Evolutionary conservation across 2,329 filamentous ascomycete species (phyloP).

Genomic region (Endocalyx cinctus): DNA sequence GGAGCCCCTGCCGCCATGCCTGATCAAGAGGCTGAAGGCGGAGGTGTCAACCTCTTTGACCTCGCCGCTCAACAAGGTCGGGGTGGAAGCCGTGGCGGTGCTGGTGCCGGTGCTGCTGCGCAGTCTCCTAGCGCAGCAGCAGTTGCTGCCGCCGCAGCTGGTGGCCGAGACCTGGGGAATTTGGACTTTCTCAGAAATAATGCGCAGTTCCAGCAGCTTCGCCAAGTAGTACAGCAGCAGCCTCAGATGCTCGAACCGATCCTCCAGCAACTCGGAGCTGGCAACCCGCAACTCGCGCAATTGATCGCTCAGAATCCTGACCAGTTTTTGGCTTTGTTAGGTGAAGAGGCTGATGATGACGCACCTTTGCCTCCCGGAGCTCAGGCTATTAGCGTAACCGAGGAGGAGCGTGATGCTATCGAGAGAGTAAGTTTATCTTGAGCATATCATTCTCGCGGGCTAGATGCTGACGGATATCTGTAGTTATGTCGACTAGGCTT

Average conservation of each 20-base stretch:
- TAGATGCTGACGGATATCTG: slow-evolving; percentile 8
- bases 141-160: slow-evolving; percentile 44
- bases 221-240: slow-evolving; percentile 95
- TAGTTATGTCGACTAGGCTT: slow-evolving; percentile 92
- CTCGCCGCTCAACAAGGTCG: slow-evolving; percentile 74
- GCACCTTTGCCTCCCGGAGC: slow-evolving; percentile 81
- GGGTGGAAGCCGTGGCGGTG: slow-evolving; percentile 37
- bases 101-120: slow-evolving; percentile 36
- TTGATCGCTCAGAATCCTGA: slow-evolving; percentile 90
- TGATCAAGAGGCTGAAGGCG: slow-evolving; percentile 40
- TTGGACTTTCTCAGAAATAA: slow-evolving; percentile 94
- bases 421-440: slow-evolving; percentile 68
- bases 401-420: slow-evolving; percentile 95
- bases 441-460: slow-evolving; percentile 5
- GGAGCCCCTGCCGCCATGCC: slow-evolving; percentile 30
- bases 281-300: slow-evolving; percentile 90
- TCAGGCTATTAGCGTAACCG: slow-evolving; percentile 85
- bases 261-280: slow-evolving; percentile 88
- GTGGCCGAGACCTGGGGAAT: slow-evolving; percentile 56
- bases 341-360: slow-evolving; percentile 83
- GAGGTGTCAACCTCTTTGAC: slow-evolving; percentile 84
- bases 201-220: slow-evolving; percentile 94
- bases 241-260: slow-evolving; percentile 99
- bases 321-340: slow-evolving; percentile 84
- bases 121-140: slow-evolving; percentile 35